These are phyloP conservation scores for Mortierella sp. DNA, from an alignment of 371 early-diverging fungal genomes.

Conservation along the genomic window DNA sequence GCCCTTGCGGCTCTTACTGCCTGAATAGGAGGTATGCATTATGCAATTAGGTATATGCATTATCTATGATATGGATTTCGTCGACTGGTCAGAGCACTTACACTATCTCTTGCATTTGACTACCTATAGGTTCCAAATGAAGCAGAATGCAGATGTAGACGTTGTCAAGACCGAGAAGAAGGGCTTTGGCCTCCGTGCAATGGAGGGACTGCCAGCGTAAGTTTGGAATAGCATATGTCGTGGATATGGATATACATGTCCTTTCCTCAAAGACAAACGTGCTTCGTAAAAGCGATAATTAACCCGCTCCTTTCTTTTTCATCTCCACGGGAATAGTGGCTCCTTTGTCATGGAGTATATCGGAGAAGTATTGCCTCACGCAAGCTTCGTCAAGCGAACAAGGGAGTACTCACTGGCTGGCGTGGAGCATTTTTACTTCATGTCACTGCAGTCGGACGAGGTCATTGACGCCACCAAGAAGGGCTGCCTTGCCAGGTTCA, in stretches of 20 bases:
- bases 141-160: constrained; percentile 87
- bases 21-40: constrained; percentile 83
- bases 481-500: constrained; percentile 93
- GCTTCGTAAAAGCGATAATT: background rate
- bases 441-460: constrained; percentile 93
- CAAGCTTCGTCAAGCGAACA: constrained; percentile 86
- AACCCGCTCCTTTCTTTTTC: background rate
- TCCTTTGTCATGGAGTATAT: constrained; percentile 96
- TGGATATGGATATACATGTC: background rate
- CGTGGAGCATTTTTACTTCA: constrained; percentile 96
- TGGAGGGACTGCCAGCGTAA: constrained; percentile 74
- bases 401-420: constrained; percentile 84
- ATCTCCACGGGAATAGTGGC: constrained; percentile 37
- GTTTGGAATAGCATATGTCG: constrained; percentile 6
- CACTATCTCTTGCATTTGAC: background rate
- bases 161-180: constrained; percentile 91
- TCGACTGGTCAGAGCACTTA: background rate
- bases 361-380: constrained; percentile 92
- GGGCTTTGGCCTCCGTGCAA: constrained; percentile 92
- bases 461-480: constrained; percentile 94
- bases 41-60: background rate
- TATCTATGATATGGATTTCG: background rate
- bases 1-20: constrained; percentile 92
- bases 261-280: background rate
- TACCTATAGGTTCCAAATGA: constrained; percentile 81